Evolutionary conservation across 2,329 filamentous ascomycete genomes (phyloP), one percentile per base, ranked within the genome.

Genomic region (Fusarium sororula): DNA sequence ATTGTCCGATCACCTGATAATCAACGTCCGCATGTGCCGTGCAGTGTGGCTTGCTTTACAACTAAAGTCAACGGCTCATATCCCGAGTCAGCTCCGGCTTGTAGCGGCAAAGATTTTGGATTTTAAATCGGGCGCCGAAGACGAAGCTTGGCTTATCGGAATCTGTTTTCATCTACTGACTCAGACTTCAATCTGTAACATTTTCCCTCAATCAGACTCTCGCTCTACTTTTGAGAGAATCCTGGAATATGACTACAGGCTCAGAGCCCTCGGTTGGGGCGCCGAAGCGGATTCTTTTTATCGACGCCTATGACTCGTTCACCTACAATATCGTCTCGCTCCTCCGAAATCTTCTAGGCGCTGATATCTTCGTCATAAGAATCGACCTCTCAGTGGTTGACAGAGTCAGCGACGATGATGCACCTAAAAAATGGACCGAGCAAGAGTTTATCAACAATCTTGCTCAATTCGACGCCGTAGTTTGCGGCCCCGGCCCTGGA

Each of bases 221-320:
- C 8, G 12, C n/a, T 17, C 9, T 32, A 47, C 22, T 26, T 20
- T 48, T 63, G 50, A 32, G 41, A 51, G 26, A 30, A 61, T 24
- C 12, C 30, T 48, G n/a, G 18, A 50, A 42, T 15, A 78, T 78
- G 77, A 68, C 77, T 26, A 74, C 63, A 35, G 76, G 77, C 56
- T 63, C 73, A 44, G 63, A 72, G 22, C 54, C 72, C 44, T 65
- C 68, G 62, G 63, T 50, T 53, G 61, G 61, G 26, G 38, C 55
- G 41, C 68, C 68, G 62, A 79, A 72, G 63, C 85, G 85, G 68
- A 92, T 98, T 71, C 90, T 98, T 72, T 98, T 97, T 83, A 87
- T 99, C 75, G 96, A 98, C 82, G 95, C 96, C 71, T 97, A 97
- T 83, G 96, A 99, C 85, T 98, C 95, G 47, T 99, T 98, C 83